phyloP scores from a whole-genome alignment of 2,329 filamentous ascomycete species.

The Phoma herbarum region DNA sequence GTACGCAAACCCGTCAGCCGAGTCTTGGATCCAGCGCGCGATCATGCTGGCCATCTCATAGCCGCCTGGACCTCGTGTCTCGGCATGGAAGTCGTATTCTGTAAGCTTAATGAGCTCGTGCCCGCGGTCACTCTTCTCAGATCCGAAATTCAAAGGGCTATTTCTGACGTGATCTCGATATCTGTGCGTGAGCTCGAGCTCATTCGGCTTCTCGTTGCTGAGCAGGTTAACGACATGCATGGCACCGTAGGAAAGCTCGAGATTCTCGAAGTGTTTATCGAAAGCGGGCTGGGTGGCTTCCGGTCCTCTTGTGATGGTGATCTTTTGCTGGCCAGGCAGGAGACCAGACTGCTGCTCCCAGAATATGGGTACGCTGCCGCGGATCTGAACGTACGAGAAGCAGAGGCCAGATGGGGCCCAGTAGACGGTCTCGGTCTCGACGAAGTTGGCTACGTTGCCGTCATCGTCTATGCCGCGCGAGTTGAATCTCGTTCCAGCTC shows the following conservation, averaged over 20 bases:
- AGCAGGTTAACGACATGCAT: slow-evolving; percentile 93
- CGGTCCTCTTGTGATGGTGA: slow-evolving; percentile 83
- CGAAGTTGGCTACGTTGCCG: slow-evolving; percentile 96
- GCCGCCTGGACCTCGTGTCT: slow-evolving; percentile 84
- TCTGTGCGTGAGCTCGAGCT: slow-evolving; percentile 80
- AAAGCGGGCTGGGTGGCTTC: slow-evolving; percentile 95
- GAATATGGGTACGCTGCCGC: slow-evolving; percentile 93
- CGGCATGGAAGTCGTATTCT: slow-evolving; percentile 96
- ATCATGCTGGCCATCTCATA: slow-evolving; percentile 93
- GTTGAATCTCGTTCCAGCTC: slow-evolving; percentile 95
- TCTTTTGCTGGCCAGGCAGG: slow-evolving; percentile 92
- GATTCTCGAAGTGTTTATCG: slow-evolving; percentile 89
- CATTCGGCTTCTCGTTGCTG: slow-evolving; percentile 86
- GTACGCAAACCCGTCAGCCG: slow-evolving; percentile 90
- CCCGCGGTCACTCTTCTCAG: slow-evolving; percentile 64
- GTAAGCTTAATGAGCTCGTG: slow-evolving; percentile 81
- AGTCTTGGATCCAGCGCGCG: slow-evolving; percentile 76
- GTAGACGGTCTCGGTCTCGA: slow-evolving; percentile 95
- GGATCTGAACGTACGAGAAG: slow-evolving; percentile 92
- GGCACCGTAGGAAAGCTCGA: slow-evolving; percentile 86
- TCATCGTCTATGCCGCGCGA: slow-evolving; percentile 97
- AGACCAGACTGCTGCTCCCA: slow-evolving; percentile 94
- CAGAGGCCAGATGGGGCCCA: slow-evolving; percentile 80
- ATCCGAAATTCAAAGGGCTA: slow-evolving; percentile 73
- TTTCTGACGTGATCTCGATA: slow-evolving; percentile 81